phyloP scores from a whole-genome alignment of 176 grass and related monocot genomes.

The Areca catechu region DNA sequence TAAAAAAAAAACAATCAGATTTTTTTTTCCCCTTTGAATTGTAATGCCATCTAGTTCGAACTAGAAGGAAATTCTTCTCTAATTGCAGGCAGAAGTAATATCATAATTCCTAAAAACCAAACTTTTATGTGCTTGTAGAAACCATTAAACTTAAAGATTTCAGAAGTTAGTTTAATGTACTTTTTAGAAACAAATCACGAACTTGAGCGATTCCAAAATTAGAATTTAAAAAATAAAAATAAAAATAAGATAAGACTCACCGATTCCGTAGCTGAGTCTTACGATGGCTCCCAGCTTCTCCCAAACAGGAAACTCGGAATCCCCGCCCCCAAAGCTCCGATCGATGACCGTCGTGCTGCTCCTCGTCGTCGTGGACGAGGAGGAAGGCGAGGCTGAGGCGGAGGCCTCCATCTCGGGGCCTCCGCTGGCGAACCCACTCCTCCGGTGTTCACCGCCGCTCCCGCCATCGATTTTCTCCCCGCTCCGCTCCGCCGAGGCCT shows the following conservation, averaged over 20 bases:
- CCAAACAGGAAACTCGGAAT: slow-evolving; percentile 70
- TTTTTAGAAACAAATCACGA: neutral
- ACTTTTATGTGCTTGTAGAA: no score
- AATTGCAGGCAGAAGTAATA: no score
- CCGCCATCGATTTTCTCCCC: slow-evolving; percentile 14
- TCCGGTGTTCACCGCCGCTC: neutral
- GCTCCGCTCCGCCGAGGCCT: slow-evolving; percentile 29
- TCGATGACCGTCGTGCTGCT: slow-evolving; percentile 13
- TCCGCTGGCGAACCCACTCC: slow-evolving; percentile 9
- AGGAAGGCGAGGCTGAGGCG: neutral
- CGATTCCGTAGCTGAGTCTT: slow-evolving; percentile 80
- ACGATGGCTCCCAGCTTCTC: slow-evolving; percentile 78
- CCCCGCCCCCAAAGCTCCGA: slow-evolving; percentile 21
- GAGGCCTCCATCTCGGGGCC: slow-evolving; percentile 27
- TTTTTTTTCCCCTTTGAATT: no score
- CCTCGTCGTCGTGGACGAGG: neutral
- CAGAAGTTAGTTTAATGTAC: no score
- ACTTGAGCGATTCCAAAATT: neutral
- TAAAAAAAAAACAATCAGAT: neutral
- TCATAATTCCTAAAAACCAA: no score
- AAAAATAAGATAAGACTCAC: slow-evolving; percentile 14
- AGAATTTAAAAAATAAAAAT: neutral
- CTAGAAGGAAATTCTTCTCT: no score
- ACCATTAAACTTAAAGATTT: no score
- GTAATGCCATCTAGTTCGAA: no score